Percentiles rank a stretch among this genome's conserved stretches.
Conservation (phyloP, 257 asterid genomes). For the Osmanthus fragrans region DNA sequence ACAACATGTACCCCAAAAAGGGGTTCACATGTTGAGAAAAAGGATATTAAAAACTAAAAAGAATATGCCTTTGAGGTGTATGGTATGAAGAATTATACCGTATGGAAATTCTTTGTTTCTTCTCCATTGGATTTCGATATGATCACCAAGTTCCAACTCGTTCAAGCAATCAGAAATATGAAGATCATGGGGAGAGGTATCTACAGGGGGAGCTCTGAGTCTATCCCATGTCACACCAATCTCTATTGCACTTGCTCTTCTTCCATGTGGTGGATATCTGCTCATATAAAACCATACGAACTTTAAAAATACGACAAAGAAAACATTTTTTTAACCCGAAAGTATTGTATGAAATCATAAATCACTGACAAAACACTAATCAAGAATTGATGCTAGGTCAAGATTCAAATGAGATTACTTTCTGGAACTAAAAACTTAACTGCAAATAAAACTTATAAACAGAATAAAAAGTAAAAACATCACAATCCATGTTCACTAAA, state of each 20-base stretch:
- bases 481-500: not conserved
- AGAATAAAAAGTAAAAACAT: not conserved
- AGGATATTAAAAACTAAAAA: too few species aligned
- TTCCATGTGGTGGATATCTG: conserved; percentile 88
- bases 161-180: conserved; percentile 67
- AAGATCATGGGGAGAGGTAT: conserved; percentile 63
- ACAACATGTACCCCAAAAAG: too few species aligned
- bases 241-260: conserved; percentile 64
- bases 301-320: conserved; percentile 10
- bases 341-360: not conserved
- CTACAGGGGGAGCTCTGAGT: conserved; percentile 67
- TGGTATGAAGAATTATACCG: conserved; percentile 36
- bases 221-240: conserved; percentile 83
- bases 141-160: conserved; percentile 76
- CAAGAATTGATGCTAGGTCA: conserved; percentile 1
- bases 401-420: not conserved
- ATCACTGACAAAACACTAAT: conserved; percentile 3
- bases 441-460: not conserved
- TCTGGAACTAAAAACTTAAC: not conserved
- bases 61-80: too few species aligned
- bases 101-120: conserved; percentile 82
- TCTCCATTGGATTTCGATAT: conserved; percentile 92
- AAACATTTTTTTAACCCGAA: not conserved
- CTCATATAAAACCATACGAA: conserved; percentile 7
- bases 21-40: too few species aligned